Conservation (phyloP, 2,329 filamentous ascomycete genomes). For the Phaeosphaeria sp. region DNA sequence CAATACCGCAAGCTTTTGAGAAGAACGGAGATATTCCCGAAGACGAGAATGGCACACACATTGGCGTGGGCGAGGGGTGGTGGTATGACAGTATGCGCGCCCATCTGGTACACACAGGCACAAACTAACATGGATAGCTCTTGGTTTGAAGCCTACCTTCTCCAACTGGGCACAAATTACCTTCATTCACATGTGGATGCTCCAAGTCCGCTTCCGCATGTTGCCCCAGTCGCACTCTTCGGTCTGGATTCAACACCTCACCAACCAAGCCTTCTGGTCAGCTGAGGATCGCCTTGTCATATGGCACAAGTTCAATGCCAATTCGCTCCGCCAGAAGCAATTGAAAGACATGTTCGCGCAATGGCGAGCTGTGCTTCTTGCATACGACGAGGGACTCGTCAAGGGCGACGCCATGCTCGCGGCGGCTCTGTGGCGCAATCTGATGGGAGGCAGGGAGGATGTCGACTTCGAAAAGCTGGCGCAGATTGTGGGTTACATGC, state of each 20-base stretch:
- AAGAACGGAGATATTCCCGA: slow-evolving; percentile 72
- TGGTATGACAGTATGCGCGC: slow-evolving; percentile 77
- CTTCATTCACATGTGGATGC: slow-evolving; percentile 93
- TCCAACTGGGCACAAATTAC: slow-evolving; percentile 96
- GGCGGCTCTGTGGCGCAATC: slow-evolving; percentile 88
- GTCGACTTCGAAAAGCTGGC: slow-evolving; percentile 68
- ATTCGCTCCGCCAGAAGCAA: slow-evolving; percentile 65
- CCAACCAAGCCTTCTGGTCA: slow-evolving; percentile 94
- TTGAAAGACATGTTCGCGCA: slow-evolving; percentile 90
- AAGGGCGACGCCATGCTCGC: slow-evolving; percentile 80
- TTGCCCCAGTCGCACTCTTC: slow-evolving; percentile 73
- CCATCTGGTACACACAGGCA: background rate
- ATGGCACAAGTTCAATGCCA: slow-evolving; percentile 71
- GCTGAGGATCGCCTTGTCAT: slow-evolving; percentile 84
- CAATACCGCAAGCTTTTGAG: slow-evolving; percentile 71
- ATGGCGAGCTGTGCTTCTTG: slow-evolving; percentile 85
- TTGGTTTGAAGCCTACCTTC: slow-evolving; percentile 84
- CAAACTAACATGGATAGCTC: slow-evolving; percentile 59
- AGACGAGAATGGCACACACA: slow-evolving; percentile 79
- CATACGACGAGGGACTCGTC: slow-evolving; percentile 82
- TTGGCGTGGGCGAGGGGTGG: slow-evolving; percentile 75
- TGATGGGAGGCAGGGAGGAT: slow-evolving; percentile 77
- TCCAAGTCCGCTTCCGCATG: slow-evolving; percentile 82
- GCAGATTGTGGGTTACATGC: slow-evolving; percentile 68
- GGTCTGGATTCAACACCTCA: slow-evolving; percentile 86